Percentiles rank a stretch among this genome's conserved stretches.
Evolutionary conservation across 2,329 filamentous ascomycete species (phyloP).

Genomic region (Pseudopyrenochaeta lycopersici): DNA sequence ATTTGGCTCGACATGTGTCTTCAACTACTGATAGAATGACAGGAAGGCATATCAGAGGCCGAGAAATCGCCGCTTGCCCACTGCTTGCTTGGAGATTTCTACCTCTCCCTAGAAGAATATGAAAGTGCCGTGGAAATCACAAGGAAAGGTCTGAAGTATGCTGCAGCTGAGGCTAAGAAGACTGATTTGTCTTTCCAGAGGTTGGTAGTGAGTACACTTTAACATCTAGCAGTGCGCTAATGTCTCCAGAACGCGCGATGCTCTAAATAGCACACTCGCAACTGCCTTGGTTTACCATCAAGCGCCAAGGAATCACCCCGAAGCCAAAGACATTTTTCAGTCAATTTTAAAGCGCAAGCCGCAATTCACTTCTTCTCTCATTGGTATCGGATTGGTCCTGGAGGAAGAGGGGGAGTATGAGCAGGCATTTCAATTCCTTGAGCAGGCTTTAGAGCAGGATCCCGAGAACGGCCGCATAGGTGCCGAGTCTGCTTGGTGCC

Average conservation of each 20-base stretch:
- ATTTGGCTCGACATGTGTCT: too few species aligned
- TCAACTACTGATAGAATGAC: not conserved
- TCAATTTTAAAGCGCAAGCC: conserved; percentile 78
- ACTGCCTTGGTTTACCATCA: conserved; percentile 93
- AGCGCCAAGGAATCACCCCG: conserved; percentile 85
- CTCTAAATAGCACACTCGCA: conserved; percentile 78
- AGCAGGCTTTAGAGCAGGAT: conserved; percentile 77
- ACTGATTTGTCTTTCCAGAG: conserved; percentile 72
- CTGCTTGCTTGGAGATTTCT: conserved; percentile 83
- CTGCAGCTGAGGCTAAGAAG: conserved; percentile 68
- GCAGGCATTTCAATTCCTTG: conserved; percentile 82
- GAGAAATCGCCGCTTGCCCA: conserved; percentile 80
- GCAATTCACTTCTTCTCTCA: conserved; percentile 79
- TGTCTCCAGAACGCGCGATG: conserved; percentile 66
- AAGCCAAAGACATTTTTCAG: conserved; percentile 88
- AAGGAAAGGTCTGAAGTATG: conserved; percentile 73
- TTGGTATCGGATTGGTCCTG: conserved; percentile 89
- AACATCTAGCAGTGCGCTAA: not conserved
- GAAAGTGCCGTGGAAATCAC: conserved; percentile 82
- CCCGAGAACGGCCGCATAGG: conserved; percentile 78
- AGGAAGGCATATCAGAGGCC: conserved; percentile 58
- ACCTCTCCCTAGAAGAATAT: conserved; percentile 84
- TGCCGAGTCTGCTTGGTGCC: conserved; percentile 92
- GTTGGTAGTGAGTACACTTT: conserved; percentile 4
- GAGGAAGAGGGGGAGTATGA: conserved; percentile 92